Percentiles rank a stretch among this genome's conserved stretches.
Evolutionary conservation across 2,329 filamentous ascomycete genomes (phyloP).

Genomic region (Ceratocystis harringtonii): DNA sequence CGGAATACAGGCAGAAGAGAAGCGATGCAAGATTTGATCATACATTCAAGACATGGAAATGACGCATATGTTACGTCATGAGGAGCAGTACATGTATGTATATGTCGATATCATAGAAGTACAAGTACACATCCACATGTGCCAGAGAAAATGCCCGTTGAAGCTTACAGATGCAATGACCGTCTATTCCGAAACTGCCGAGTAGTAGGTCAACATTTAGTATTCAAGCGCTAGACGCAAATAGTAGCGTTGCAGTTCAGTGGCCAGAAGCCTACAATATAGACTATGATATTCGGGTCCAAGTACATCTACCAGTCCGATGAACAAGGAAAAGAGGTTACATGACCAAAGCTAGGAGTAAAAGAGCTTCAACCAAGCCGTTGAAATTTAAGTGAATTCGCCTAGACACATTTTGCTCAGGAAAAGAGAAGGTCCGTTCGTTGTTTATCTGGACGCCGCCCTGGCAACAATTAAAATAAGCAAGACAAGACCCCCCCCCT

Average conservation of each 20-base stretch:
- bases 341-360: neutral
- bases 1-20: too few species aligned
- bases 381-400: neutral
- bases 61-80: too few species aligned
- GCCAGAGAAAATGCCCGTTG: neutral
- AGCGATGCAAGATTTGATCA: too few species aligned
- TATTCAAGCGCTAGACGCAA: too few species aligned
- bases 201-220: neutral
- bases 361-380: neutral
- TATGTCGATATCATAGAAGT: too few species aligned
- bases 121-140: neutral
- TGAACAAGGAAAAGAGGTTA: neutral
- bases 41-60: too few species aligned
- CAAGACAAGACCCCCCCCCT: too few species aligned
- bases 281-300: neutral
- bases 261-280: neutral
- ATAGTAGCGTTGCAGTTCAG: neutral
- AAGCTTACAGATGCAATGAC: neutral
- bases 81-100: too few species aligned
- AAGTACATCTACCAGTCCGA: neutral
- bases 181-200: neutral
- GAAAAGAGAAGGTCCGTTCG: too few species aligned
- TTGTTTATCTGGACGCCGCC: too few species aligned
- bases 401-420: neutral
- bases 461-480: too few species aligned